Base-by-base conservation (phyloP, 1,284 basidiomycete genomes). In the Rhodotorula sp. region DNA sequence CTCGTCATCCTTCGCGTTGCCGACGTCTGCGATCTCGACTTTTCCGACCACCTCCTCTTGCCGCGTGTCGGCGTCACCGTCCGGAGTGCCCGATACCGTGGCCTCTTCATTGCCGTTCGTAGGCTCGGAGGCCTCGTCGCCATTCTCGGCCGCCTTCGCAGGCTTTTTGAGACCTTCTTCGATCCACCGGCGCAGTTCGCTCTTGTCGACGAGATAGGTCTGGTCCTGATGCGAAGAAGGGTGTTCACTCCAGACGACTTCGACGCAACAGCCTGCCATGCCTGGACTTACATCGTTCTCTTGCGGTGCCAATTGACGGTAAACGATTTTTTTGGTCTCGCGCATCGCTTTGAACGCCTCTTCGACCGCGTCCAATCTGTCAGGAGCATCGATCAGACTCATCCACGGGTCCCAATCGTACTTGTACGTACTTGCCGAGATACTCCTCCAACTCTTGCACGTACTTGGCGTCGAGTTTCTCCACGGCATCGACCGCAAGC, bases 161-260 rank as follows among this genome's bases (percentile, higher is more conserved):
- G 43, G 55, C 34, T 52, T 66, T 68, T 65, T 67, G 54, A 71
- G 62, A 19, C 67, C 73, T 43, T 73, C 69, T 61, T 70, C 56
- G 63, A 92, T 75, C 88, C 89, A 92, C 18, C 78, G 79, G 74
- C 87, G 85, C 49, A 92, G 80, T 26, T 85, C 85, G 68, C 84
- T 81, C 71, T 85, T 84, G 77, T 87, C 87, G 43, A 87, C 84
- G 52, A 92, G 83, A 14, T 87, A 81, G 16, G 83, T 85, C 23
- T 86, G 84, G 86, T 90, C 72, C 66, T 74, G 66, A 12, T 1
- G 15, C 69, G 31, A 28, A 28, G 31, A 57, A 23, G 7, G 56
- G 52, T 68, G 64, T 71, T 67, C 26, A 45, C 26, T 74, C 63
- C 48, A 66, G 26, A 16, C 12, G 66, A 26, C 43, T 31, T 34